A percentile compares a stretch with the other conserved stretches of the same genome.
phyloP scores from a whole-genome alignment of 148 eudicot species.

The Euryodendron excelsum region DNA sequence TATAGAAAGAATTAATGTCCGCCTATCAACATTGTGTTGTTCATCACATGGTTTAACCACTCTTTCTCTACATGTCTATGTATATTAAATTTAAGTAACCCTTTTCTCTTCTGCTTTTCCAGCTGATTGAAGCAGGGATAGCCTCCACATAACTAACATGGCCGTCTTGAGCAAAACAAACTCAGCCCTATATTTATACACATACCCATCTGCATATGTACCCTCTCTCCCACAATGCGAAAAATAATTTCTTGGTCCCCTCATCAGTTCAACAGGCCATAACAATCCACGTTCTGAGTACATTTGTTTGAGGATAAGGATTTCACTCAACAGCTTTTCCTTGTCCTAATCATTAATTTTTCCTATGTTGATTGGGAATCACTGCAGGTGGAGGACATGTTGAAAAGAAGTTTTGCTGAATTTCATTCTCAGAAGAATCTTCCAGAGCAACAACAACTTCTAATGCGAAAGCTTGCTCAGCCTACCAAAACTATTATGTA shows the following conservation, averaged over 20 bases:
- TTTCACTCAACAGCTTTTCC: not conserved
- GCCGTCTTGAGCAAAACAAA: not conserved
- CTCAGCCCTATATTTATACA: not conserved
- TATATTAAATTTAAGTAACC: not conserved
- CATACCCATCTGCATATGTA: not conserved
- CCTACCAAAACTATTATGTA: slow-evolving; percentile 73
- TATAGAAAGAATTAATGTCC: not conserved
- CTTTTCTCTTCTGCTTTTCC: not conserved
- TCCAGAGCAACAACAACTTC: slow-evolving; percentile 83
- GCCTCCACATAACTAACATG: not conserved
- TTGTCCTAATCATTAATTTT: not conserved
- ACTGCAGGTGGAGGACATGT: slow-evolving; percentile 94
- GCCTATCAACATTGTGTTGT: not conserved
- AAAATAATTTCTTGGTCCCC: not conserved
- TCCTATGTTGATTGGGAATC: slow-evolving; percentile 13
- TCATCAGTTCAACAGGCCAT: not conserved
- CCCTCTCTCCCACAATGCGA: not conserved
- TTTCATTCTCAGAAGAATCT: slow-evolving; percentile 97
- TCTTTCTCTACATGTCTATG: not conserved
- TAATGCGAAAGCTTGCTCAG: slow-evolving; percentile 89
- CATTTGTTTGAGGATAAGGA: not conserved
- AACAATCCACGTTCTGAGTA: not conserved
- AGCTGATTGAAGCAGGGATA: slow-evolving; percentile 4
- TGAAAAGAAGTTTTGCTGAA: slow-evolving; percentile 99
- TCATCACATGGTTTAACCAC: slow-evolving; percentile 3